Evolutionary conservation across 208 protist genomes (phyloP), one percentile per base, ranked within the genome.

Genomic region (Wallacemonas collosoma): DNA sequence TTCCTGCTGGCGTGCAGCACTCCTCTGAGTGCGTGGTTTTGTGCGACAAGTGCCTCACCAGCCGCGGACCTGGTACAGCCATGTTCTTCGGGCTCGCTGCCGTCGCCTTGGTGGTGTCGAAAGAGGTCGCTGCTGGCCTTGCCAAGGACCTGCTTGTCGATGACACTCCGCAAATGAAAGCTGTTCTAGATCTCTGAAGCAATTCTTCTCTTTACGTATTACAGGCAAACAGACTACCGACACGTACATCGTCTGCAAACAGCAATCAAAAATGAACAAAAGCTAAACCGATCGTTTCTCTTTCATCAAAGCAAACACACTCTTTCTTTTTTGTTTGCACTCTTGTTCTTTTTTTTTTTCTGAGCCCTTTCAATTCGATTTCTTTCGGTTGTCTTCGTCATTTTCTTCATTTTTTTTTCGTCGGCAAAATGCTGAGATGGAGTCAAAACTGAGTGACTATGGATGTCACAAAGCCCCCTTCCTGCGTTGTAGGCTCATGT

Each of bases 11-110:
- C 50, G 80, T 91, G 17, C 77, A 81, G 64, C 82, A 81, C 61
- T 89, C 83, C 26, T 60, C 75, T 14, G 75, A 86, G 9, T 80
- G 79, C 48, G 92, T 97, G 6, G 92, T 95, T 62, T 76, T 80
- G 73, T 90, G 80, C 58, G 88, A 83, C 50, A 93, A 94, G 71
- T 94, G 88, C 73, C 81, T 97, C 57, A 95, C 92, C 17, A 95
- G 90, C 76, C 88, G 80, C 44, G 88, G 88, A 17, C 92, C 92
- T 35, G 92, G 86, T n/a, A 95, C 92, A 6, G 86, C 92, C 44
- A 90, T 95, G 51, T 88, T 87, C 64, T 97, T 95, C 80, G 89
- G 55, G 17, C 83, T 97, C 41, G 89, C 87, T 4, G 90, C 85
- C 17, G 89, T 93, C 43, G 79, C 83, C 14, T 68, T 88, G 6